A percentile compares a stretch with the other conserved stretches of the same genome.
Evolutionary conservation across 1,284 basidiomycete species (phyloP).

Genomic region (Albatrellus sp.): DNA sequence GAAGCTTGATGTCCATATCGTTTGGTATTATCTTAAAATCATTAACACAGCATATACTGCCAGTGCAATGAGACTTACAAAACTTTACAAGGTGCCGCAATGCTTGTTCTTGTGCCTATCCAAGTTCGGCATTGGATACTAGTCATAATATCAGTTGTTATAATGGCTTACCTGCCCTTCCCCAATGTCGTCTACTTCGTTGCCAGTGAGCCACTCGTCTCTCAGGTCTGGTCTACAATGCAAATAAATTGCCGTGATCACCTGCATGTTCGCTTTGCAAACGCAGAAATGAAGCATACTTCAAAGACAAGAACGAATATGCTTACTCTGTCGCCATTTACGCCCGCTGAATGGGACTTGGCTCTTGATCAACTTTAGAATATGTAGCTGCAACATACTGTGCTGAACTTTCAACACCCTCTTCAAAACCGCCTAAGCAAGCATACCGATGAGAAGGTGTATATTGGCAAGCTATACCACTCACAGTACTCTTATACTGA

Average conservation of each 20-base stretch:
- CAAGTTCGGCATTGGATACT: background rate
- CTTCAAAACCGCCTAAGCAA: constrained; percentile 79
- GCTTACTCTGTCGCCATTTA: constrained; percentile 95
- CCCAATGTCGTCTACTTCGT: constrained; percentile 83
- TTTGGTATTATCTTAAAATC: constrained; percentile 58
- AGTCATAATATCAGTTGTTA: background rate
- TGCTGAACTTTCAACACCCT: constrained; percentile 90
- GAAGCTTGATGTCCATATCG: constrained; percentile 63
- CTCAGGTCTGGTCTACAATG: constrained; percentile 93
- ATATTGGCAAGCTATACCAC: constrained; percentile 14
- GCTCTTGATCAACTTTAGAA: constrained; percentile 97
- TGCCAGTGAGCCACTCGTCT: constrained; percentile 95
- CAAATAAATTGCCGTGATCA: constrained; percentile 96
- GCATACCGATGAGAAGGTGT: constrained; percentile 8
- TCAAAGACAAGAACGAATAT: constrained; percentile 4
- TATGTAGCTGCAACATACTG: constrained; percentile 87
- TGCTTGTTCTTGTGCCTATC: constrained; percentile 91
- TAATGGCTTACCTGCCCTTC: constrained; percentile 56
- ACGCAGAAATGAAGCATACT: constrained; percentile 1
- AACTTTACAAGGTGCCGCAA: constrained; percentile 90
- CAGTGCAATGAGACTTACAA: constrained; percentile 41
- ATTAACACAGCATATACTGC: constrained; percentile 3
- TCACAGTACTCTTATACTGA: constrained; percentile 94
- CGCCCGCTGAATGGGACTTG: constrained; percentile 98
- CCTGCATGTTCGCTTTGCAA: constrained; percentile 91